These are phyloP conservation scores for Capsicum chinense DNA, from an alignment of 257 asterid genomes.

Conservation along the genomic window DNA sequence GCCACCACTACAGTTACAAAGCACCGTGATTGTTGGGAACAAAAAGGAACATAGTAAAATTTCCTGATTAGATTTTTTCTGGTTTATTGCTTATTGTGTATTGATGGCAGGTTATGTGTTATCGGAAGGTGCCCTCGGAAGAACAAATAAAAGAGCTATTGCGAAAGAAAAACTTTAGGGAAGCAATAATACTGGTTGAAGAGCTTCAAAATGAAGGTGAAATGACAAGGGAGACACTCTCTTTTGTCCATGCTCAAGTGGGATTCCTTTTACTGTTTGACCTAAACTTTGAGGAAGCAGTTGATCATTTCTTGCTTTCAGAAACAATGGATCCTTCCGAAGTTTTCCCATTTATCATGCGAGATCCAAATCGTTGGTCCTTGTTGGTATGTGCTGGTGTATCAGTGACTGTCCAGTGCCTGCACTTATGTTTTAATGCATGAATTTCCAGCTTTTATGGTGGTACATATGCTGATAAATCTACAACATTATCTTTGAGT, in stretches of 20 bases:
- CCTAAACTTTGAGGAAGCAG: constrained; percentile 91
- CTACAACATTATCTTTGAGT: not conserved
- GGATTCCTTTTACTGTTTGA: constrained; percentile 95
- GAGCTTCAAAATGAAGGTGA: constrained; percentile 90
- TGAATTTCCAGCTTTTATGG: not conserved
- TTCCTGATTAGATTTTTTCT: not conserved
- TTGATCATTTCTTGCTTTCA: constrained; percentile 88
- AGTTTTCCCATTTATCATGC: constrained; percentile 92
- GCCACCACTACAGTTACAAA: not conserved
- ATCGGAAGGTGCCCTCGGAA: constrained; percentile 80
- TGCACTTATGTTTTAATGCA: constrained; percentile 1
- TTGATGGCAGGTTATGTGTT: constrained; percentile 73
- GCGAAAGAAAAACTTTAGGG: constrained; percentile 78
- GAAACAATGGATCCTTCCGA: constrained; percentile 97
- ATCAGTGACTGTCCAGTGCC: constrained; percentile 7
- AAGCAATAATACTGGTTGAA: constrained; percentile 79
- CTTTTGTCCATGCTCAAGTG: constrained; percentile 89
- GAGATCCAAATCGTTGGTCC: constrained; percentile 97
- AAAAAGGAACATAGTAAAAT: not conserved
- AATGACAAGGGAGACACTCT: constrained; percentile 76
- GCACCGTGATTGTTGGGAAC: not conserved
- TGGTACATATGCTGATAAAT: not conserved
- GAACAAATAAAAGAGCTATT: constrained; percentile 83
- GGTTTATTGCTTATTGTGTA: constrained; percentile 26
- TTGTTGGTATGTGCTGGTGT: constrained; percentile 64